Evolutionary conservation across 2,329 filamentous ascomycete genomes (phyloP).

Genomic region (Pseudocercospora pini-densiflorae): DNA sequence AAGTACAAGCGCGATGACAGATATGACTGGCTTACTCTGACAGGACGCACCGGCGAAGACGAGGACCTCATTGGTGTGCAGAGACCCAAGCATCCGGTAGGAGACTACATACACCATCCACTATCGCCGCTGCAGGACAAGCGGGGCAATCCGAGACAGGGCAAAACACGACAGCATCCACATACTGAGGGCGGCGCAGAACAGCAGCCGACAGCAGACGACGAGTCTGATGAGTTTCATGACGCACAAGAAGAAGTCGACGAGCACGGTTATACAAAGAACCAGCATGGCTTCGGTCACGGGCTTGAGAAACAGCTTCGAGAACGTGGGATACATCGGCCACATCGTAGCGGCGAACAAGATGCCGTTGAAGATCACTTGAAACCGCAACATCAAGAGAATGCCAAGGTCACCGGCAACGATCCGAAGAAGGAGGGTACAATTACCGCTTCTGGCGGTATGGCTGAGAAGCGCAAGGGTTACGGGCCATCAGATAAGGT

Average conservation of each 20-base stretch:
- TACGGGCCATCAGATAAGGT: constrained; percentile 32
- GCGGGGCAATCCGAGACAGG: constrained; percentile 51
- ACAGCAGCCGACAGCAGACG: constrained; percentile 17
- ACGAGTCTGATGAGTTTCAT: constrained; percentile 33
- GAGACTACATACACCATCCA: constrained; percentile 84
- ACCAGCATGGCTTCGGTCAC: constrained; percentile 38
- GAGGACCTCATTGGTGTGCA: constrained; percentile 90
- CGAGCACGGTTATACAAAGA: constrained; percentile 38
- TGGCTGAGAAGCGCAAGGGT: constrained; percentile 36
- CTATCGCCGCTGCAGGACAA: constrained; percentile 71
- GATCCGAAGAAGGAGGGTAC: constrained; percentile 39
- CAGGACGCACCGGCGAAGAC: constrained; percentile 74
- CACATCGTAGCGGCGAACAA: constrained; percentile 24
- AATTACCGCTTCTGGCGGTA: constrained; percentile 39
- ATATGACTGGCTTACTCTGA: constrained; percentile 84
- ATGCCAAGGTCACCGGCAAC: constrained; percentile 39
- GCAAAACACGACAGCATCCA: constrained; percentile 34
- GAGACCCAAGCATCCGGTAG: constrained; percentile 84
- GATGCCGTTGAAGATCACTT: constrained; percentile 13
- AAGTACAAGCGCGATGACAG: constrained; percentile 90
- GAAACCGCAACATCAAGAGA: constrained; percentile 34
- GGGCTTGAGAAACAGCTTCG: constrained; percentile 34
- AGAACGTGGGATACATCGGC: constrained; percentile 27
- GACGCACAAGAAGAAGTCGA: constrained; percentile 36
- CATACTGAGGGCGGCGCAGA: constrained; percentile 19